Percentiles rank a stretch among this genome's conserved stretches.
Evolutionary conservation across 2,329 filamentous ascomycete genomes (phyloP).

Genomic region (Beauveria sp.): DNA sequence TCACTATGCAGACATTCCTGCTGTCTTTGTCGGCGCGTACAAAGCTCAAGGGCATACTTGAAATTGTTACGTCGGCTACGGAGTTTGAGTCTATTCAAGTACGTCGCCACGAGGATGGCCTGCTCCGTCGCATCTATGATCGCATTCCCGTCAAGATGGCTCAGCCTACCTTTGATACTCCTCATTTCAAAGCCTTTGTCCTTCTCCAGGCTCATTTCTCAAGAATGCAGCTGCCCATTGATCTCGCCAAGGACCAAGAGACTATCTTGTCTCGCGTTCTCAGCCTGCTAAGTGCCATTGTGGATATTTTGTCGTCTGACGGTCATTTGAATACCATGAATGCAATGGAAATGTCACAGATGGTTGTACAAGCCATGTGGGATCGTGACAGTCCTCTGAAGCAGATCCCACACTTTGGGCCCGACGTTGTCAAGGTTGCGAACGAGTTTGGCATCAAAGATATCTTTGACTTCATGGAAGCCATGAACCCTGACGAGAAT

Average conservation of each 20-base stretch:
- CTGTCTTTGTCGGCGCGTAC: conserved; percentile 81
- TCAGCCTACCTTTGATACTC: conserved; percentile 78
- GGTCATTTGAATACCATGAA: conserved; percentile 95
- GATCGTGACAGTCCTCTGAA: conserved; percentile 94
- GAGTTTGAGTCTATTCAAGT: conserved; percentile 96
- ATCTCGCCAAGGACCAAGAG: conserved; percentile 94
- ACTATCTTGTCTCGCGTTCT: conserved; percentile 76
- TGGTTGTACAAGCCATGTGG: conserved; percentile 99
- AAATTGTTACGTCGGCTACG: conserved; percentile 93
- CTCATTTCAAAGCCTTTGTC: conserved; percentile 98
- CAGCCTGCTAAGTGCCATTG: conserved; percentile 80
- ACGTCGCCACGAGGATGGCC: conserved; percentile 79
- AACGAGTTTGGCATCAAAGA: conserved; percentile 81
- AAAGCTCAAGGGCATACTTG: conserved; percentile 92
- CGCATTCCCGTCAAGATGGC: conserved; percentile 93
- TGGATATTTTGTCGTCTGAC: conserved; percentile 92
- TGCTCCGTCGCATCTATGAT: conserved; percentile 89
- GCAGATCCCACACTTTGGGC: conserved; percentile 91
- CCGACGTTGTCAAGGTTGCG: conserved; percentile 74
- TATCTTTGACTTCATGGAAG: conserved; percentile 96
- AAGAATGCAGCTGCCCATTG: conserved; percentile 90
- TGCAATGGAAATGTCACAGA: conserved; percentile 98
- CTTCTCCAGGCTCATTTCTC: conserved; percentile 96
- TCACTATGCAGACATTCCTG: conserved; percentile 98
- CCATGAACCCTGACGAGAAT: conserved; percentile 95